Conservation (phyloP, 176 grass and related monocot species). For the Oryza meyeriana region DNA sequence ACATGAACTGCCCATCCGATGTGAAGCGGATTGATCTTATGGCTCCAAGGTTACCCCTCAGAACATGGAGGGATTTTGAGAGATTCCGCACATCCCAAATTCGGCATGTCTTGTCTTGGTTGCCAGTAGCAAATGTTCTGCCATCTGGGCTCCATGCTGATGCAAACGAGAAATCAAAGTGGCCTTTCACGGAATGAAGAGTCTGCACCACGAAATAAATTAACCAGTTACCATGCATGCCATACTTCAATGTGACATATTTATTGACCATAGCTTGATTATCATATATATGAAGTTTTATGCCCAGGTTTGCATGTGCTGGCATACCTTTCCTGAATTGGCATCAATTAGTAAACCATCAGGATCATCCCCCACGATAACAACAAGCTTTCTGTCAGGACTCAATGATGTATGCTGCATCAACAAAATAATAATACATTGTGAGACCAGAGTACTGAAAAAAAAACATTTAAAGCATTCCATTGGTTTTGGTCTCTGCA, state of each 20-base stretch:
- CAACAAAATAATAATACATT: constrained; percentile 33
- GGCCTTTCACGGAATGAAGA: constrained; percentile 70
- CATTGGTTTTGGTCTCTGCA: not conserved
- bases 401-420: constrained; percentile 94
- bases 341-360: constrained; percentile 80
- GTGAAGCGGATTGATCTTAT: constrained; percentile 87
- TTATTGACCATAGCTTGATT: constrained; percentile 19
- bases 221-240: not conserved
- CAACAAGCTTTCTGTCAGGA: constrained; percentile 80
- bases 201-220: constrained; percentile 49
- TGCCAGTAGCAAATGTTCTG: constrained; percentile 84
- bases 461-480: not conserved
- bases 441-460: constrained; percentile 7
- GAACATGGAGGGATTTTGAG: constrained; percentile 61
- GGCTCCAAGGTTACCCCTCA: constrained; percentile 89
- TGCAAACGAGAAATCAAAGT: constrained; percentile 87
- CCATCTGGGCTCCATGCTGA: constrained; percentile 94
- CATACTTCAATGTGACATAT: constrained; percentile 11
- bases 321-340: constrained; percentile 87
- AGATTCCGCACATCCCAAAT: constrained; percentile 88
- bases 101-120: constrained; percentile 99
- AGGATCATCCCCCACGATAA: constrained; percentile 82
- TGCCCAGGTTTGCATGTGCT: not conserved
- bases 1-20: constrained; percentile 86
- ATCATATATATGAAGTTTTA: constrained; percentile 8